A percentile compares a stretch with the other conserved stretches of the same genome.
Evolutionary conservation across 371 early-diverging fungal genomes (phyloP).

Genomic region (Entomophthora muscae): DNA sequence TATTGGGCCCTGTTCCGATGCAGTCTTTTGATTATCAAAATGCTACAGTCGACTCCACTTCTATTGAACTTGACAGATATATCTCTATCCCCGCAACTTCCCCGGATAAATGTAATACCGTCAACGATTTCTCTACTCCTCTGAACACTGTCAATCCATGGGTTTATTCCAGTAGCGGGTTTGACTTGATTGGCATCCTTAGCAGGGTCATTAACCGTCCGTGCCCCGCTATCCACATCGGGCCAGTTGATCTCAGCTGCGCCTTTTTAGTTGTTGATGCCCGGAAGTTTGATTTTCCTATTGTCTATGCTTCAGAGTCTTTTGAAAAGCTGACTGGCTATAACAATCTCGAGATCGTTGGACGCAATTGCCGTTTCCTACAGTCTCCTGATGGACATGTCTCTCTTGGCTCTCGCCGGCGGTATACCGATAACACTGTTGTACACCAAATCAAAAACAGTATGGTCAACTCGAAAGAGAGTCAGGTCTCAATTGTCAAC

Average conservation of each 20-base stretch:
- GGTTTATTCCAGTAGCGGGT: conserved; percentile 31
- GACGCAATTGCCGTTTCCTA: conserved; percentile 46
- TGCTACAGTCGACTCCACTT: not conserved
- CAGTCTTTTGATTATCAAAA: not conserved
- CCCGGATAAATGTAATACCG: not conserved
- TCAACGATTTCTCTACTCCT: not conserved
- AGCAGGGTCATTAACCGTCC: conserved; percentile 21
- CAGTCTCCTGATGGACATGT: conserved; percentile 30
- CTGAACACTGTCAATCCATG: conserved; percentile 11
- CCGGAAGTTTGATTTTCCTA: conserved; percentile 21
- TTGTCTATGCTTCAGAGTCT: conserved; percentile 34
- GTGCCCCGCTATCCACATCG: conserved; percentile 28
- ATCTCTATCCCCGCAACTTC: not conserved
- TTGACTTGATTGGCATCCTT: conserved; percentile 38
- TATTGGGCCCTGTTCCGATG: not conserved
- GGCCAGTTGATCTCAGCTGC: conserved; percentile 37
- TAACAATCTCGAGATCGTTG: conserved; percentile 24
- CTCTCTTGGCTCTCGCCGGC: conserved; percentile 21
- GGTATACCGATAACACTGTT: conserved; percentile 30
- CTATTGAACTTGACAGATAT: not conserved
- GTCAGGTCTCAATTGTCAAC: conserved; percentile 38
- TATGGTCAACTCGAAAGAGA: conserved; percentile 26
- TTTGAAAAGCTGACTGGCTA: conserved; percentile 43
- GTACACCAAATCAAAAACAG: conserved; percentile 28
- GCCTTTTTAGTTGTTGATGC: conserved; percentile 31